These are phyloP conservation scores for Linanthus parryae DNA, from an alignment of 148 eudicot genomes.

Conservation along the genomic window DNA sequence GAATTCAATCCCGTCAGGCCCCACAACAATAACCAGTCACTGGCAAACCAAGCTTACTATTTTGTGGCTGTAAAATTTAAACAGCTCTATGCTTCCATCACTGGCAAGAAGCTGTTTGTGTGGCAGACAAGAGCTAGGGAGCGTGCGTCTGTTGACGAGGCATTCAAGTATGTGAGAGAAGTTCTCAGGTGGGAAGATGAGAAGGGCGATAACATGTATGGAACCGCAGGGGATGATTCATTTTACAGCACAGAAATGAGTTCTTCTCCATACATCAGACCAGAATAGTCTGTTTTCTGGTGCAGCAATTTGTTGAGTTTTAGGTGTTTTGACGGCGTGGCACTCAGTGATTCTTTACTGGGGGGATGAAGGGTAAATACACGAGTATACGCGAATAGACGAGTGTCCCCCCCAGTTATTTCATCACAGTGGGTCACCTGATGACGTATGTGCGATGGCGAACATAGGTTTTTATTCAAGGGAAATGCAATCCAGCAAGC, in stretches of 20 bases:
- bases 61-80: constrained; percentile 24
- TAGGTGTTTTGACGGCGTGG: no score
- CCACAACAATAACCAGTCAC: constrained; percentile 13
- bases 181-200: constrained; percentile 32
- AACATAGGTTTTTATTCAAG: no score
- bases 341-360: no score
- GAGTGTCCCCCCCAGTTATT: no score
- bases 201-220: constrained; percentile 20
- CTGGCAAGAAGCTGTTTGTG: constrained; percentile 22
- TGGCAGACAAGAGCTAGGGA: constrained; percentile 20
- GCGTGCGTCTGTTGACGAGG: constrained; percentile 21
- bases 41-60: constrained; percentile 26
- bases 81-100: constrained; percentile 20
- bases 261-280: constrained; percentile 14
- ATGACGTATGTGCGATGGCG: no score
- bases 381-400: no score
- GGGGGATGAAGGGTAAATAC: no score
- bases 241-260: constrained; percentile 20
- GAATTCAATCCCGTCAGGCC: constrained; percentile 21
- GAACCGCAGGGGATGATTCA: constrained; percentile 19
- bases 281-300: no score
- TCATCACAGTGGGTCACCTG: no score
- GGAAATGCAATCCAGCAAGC: no score
- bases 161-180: constrained; percentile 18
- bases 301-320: no score